Percentiles rank a stretch among this genome's conserved stretches.
phyloP scores from a whole-genome alignment of 306 rosid species.

The Argentina anserina region DNA sequence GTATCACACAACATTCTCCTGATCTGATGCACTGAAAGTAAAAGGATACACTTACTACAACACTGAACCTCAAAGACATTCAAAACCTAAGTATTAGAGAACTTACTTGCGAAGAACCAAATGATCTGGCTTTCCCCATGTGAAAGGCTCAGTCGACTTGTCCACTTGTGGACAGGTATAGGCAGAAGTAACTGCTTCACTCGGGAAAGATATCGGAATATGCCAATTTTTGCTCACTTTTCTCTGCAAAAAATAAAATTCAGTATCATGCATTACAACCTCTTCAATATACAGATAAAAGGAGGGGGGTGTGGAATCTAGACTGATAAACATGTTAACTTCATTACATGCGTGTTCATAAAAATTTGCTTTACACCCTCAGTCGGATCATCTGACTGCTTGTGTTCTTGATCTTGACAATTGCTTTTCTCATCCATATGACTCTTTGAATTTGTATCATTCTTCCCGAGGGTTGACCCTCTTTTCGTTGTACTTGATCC shows the following conservation, averaged over 20 bases:
- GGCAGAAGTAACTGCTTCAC: slow-evolving; percentile 81
- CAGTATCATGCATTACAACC: neutral
- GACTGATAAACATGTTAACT: slow-evolving; percentile 10
- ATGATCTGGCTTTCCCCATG: slow-evolving; percentile 97
- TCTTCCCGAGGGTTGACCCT: slow-evolving; percentile 44
- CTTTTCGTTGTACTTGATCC: slow-evolving; percentile 47
- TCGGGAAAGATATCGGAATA: slow-evolving; percentile 79
- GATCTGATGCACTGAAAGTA: neutral
- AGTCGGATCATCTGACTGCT: slow-evolving; percentile 33
- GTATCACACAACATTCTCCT: neutral
- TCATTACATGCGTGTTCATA: slow-evolving; percentile 69
- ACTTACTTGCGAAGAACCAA: slow-evolving; percentile 91
- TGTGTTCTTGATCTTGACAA: slow-evolving; percentile 35
- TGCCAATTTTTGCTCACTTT: slow-evolving; percentile 99
- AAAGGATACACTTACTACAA: neutral
- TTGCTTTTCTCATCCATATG: slow-evolving; percentile 36
- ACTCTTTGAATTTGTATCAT: slow-evolving; percentile 21
- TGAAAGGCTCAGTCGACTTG: slow-evolving; percentile 76
- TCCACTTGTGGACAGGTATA: slow-evolving; percentile 78
- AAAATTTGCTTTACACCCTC: slow-evolving; percentile 52
- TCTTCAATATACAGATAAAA: slow-evolving; percentile 11
- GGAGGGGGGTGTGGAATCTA: neutral
- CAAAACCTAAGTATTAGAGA: neutral
- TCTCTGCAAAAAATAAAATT: slow-evolving; percentile 49
- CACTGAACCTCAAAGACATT: neutral